A percentile compares a stretch with the other conserved stretches of the same genome.
These are phyloP conservation scores for Euryodendron excelsum DNA, from an alignment of 148 eudicot genomes.

Conservation along the genomic window DNA sequence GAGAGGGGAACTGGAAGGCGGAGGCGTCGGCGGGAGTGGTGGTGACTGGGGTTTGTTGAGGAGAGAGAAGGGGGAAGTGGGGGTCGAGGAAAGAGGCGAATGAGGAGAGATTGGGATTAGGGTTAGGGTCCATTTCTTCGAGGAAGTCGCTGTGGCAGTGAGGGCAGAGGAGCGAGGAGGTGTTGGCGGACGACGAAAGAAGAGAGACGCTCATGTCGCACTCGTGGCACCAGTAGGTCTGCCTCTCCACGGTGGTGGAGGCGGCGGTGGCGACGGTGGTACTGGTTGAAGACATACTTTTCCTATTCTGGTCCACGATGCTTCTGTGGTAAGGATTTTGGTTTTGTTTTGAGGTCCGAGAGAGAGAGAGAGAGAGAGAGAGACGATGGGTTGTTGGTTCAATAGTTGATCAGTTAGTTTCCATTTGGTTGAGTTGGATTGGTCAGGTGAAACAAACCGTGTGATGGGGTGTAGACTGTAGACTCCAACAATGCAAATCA, in stretches of 20 bases:
- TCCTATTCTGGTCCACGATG: too few relatives aligned
- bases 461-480: too few relatives aligned
- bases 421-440: too few relatives aligned
- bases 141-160: constrained; percentile 35
- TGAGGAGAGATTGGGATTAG: background rate
- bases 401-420: too few relatives aligned
- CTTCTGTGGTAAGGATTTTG: too few relatives aligned
- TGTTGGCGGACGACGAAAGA: too few relatives aligned
- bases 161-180: constrained; percentile 40
- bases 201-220: constrained; percentile 49
- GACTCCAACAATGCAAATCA: too few relatives aligned
- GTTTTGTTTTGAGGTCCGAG: too few relatives aligned
- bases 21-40: background rate
- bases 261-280: constrained; percentile 19
- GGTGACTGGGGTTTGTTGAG: background rate
- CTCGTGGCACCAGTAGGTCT: constrained; percentile 43
- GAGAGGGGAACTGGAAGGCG: constrained; percentile 8
- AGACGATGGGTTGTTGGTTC: too few relatives aligned
- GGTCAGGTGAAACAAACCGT: too few relatives aligned
- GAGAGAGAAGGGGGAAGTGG: too few relatives aligned
- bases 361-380: too few relatives aligned
- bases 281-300: constrained; percentile 22
- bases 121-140: constrained; percentile 31
- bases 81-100: constrained; percentile 14
- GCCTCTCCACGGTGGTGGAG: constrained; percentile 17